Conservation (phyloP, 2,329 filamentous ascomycete species). For the Hirsutella thompsonii region DNA sequence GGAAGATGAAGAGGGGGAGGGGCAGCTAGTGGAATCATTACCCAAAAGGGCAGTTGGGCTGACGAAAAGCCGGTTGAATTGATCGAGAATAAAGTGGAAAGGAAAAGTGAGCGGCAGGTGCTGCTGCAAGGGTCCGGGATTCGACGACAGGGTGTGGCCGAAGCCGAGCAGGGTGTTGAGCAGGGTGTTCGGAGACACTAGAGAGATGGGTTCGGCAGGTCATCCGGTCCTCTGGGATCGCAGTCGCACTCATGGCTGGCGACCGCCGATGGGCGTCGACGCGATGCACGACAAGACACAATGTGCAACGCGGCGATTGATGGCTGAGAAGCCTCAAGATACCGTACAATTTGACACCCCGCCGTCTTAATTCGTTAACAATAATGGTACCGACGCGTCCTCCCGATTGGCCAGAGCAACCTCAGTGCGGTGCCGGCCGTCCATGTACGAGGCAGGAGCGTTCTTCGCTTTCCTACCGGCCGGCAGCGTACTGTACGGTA, state of each 20-base stretch:
- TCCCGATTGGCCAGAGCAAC: too few relatives aligned
- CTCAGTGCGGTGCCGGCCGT: too few relatives aligned
- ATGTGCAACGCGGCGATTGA: too few relatives aligned
- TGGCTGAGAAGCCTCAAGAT: too few relatives aligned
- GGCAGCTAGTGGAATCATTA: too few relatives aligned
- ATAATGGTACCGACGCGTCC: too few relatives aligned
- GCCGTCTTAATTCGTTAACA: too few relatives aligned
- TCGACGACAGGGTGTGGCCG: not conserved
- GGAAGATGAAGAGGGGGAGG: too few relatives aligned
- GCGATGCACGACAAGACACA: not conserved
- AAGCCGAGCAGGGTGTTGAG: not conserved
- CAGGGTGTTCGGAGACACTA: conserved; percentile 9
- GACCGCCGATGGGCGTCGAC: not conserved
- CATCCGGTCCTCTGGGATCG: conserved; percentile 7
- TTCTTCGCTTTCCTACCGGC: not conserved
- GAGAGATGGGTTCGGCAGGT: conserved; percentile 7
- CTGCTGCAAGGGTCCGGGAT: conserved; percentile 3
- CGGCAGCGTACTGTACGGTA: not conserved
- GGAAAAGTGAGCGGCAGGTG: not conserved
- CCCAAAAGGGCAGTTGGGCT: too few relatives aligned
- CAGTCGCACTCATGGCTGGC: conserved; percentile 1
- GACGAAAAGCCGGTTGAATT: too few relatives aligned
- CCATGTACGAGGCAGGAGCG: not conserved
- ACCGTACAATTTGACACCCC: too few relatives aligned
- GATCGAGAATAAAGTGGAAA: conserved; percentile 3